Percentiles rank a stretch among this genome's conserved stretches.
Conservation (phyloP, 176 grass and related monocot species). For the Lolium multiflorum region DNA sequence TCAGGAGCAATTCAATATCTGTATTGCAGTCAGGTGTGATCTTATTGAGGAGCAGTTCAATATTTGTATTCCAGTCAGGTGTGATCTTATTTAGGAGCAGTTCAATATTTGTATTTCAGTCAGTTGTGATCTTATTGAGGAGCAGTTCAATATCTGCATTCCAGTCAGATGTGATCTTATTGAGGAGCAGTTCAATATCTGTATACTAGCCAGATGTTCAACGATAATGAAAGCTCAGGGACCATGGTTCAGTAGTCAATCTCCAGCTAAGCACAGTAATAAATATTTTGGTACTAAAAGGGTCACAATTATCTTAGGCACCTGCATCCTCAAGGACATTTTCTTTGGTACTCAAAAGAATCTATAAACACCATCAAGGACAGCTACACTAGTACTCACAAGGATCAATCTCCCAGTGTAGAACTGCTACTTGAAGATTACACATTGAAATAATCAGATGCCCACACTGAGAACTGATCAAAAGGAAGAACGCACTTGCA, state of each 20-base stretch:
- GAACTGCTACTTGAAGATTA: not conserved
- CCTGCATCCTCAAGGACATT: not conserved
- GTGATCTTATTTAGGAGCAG: too few relatives aligned
- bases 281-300: constrained; percentile 27
- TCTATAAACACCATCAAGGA: constrained; percentile 19
- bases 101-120: too few relatives aligned
- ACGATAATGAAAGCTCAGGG: constrained; percentile 16
- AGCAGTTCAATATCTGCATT: too few relatives aligned
- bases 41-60: not conserved
- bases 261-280: constrained; percentile 14
- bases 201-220: not conserved
- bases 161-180: too few relatives aligned
- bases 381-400: not conserved
- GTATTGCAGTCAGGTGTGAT: not conserved
- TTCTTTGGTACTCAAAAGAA: constrained; percentile 19
- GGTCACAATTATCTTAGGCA: not conserved
- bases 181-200: too few relatives aligned
- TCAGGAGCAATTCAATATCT: constrained; percentile 2
- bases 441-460: not conserved
- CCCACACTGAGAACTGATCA: not conserved
- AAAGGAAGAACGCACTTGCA: not conserved
- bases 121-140: too few relatives aligned
- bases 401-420: not conserved
- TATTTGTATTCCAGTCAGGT: too few relatives aligned
- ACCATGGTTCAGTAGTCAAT: constrained; percentile 28